Evolutionary conservation across 1,284 basidiomycete genomes (phyloP).

Genomic region (Boletellus sp.): DNA sequence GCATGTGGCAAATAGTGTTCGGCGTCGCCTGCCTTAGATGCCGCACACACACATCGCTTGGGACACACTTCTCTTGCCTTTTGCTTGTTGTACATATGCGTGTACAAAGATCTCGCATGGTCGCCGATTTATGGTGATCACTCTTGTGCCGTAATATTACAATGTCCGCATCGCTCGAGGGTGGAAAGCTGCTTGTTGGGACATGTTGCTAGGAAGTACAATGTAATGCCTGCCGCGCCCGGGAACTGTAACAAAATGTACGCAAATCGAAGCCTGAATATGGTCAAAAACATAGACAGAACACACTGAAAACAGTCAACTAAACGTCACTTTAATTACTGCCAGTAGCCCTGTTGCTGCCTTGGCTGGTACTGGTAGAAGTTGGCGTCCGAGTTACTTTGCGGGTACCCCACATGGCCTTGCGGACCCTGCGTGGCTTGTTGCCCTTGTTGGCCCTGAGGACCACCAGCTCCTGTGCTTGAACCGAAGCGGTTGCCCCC

Average conservation of each 20-base stretch:
- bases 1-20: background rate
- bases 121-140: too few species aligned
- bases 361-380: constrained; percentile 68
- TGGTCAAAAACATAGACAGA: constrained; percentile 1
- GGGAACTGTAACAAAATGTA: constrained; percentile 22
- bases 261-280: constrained; percentile 9
- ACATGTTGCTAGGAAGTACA: constrained; percentile 30
- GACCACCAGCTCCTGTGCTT: constrained; percentile 40
- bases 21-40: background rate
- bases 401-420: constrained; percentile 54
- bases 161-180: background rate
- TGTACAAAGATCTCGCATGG: background rate
- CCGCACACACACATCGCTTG: background rate
- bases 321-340: constrained; percentile 36
- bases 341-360: constrained; percentile 71
- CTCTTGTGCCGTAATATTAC: too few species aligned
- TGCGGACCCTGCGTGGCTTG: constrained; percentile 55
- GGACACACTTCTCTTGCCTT: too few species aligned
- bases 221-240: constrained; percentile 27
- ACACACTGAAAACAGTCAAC: constrained; percentile 17
- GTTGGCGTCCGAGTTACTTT: constrained; percentile 55
- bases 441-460: constrained; percentile 43
- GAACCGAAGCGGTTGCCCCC: constrained; percentile 57
- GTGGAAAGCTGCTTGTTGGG: constrained; percentile 14
- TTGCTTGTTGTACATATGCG: constrained; percentile 6